Evolutionary conservation across 2,329 filamentous ascomycete species (phyloP), one percentile per base, ranked within the genome.

Genomic region (Dothistroma septosporum): DNA sequence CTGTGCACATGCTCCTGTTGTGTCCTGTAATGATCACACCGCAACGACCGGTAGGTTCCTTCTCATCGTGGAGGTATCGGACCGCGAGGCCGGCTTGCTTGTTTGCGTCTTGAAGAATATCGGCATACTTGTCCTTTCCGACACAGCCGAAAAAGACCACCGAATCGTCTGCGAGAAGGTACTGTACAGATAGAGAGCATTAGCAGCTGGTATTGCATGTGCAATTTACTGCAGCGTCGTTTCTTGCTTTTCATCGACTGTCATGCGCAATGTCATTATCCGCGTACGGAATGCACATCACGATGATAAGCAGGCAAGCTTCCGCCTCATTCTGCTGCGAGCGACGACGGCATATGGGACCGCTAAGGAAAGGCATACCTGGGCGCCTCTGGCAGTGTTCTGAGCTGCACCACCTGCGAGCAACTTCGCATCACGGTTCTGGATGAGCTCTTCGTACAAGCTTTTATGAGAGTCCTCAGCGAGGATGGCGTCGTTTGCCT

Each of bases 401-500:
- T 99, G 94, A 32, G 94, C 94, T 59, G 94, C 94, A 73, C 94
- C 94, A 68, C 94, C 94, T 58, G 94, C 92, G 74, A 97, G 94
- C 76, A 97, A 83, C 80, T 96, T 95, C 66, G 93, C 93, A 71
- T 94, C 86, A 80, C 87, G 91, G 84, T 94, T 93, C 79, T 90
- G 88, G 71, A 97, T 85, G 69, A 97, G 85, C 74, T 99, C 94
- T 75, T 97, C 92, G 78, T 92, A 99, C 74, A 99, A 85, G 50
- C 84, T 85, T 74, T 89, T 83, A 80, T 99, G 94, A 82, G 96
- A 89, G 75, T 91, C 86, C 78, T 96, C 91, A 59, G 93, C 93
- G 63, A 99, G 90, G 76, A 99, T 97, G 72, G 94, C 94, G 77
- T 99, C 93, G 81, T 99, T 96, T 77, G 89, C 84, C 83, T 99